phyloP scores from a whole-genome alignment of 306 rosid genomes.

The Dicorynia guianensis region DNA sequence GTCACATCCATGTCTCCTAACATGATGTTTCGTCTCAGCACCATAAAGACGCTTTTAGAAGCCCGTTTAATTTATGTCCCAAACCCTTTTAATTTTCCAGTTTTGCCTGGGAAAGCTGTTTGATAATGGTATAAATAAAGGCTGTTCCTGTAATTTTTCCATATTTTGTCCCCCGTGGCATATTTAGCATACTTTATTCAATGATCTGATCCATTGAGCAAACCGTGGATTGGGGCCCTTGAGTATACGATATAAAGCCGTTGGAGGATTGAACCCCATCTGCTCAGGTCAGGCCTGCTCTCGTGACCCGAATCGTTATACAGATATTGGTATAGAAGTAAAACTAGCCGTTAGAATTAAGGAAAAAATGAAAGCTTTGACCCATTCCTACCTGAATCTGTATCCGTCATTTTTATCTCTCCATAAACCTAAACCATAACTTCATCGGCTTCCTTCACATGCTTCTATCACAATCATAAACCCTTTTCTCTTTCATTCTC shows the following conservation, averaged over 20 bases:
- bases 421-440: conserved; percentile 22
- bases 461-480: conserved; percentile 34
- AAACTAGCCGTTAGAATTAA: conserved; percentile 81
- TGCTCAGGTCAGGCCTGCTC: not conserved
- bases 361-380: conserved; percentile 48
- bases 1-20: not conserved
- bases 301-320: conserved; percentile 50
- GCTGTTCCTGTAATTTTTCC: not conserved
- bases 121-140: not conserved
- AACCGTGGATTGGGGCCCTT: not conserved
- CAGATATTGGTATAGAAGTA: conserved; percentile 8
- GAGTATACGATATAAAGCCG: conserved; percentile 51
- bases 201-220: not conserved
- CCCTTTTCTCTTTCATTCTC: conserved; percentile 15
- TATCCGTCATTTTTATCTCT: conserved; percentile 14
- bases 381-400: conserved; percentile 47
- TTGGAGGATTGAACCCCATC: conserved; percentile 39
- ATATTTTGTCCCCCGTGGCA: not conserved
- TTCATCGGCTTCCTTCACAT: conserved; percentile 47
- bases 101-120: not conserved
- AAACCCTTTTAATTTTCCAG: not conserved
- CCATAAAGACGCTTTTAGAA: too few relatives aligned
- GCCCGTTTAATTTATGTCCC: too few relatives aligned
- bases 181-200: not conserved
- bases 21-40: too few relatives aligned